phyloP scores from a whole-genome alignment of 768 basidiomycete genomes.

The Pisolithus sp. region DNA sequence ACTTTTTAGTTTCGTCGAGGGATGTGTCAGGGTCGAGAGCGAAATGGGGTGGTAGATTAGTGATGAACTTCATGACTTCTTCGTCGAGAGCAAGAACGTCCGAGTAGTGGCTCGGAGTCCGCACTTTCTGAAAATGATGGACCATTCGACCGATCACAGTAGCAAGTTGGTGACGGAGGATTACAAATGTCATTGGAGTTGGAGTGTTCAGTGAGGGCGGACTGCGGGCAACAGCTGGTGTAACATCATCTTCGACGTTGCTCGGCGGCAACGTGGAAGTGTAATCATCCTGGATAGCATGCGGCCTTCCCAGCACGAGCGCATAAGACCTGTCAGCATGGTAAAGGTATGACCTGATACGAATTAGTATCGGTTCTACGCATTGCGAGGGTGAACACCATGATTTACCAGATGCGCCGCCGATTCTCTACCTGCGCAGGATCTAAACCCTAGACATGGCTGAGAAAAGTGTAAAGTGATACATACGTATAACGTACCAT shows the following conservation, averaged over 20 bases:
- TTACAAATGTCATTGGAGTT: constrained; percentile 82
- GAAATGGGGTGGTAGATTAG: constrained; percentile 73
- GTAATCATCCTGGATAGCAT: constrained; percentile 84
- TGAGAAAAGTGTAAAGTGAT: constrained; percentile 3
- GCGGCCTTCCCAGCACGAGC: constrained; percentile 83
- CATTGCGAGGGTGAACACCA: background rate
- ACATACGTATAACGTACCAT: constrained; percentile 48
- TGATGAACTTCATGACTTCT: constrained; percentile 72
- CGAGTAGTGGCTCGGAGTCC: constrained; percentile 69
- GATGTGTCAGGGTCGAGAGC: constrained; percentile 70
- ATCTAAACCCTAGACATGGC: constrained; percentile 52
- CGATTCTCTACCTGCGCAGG: constrained; percentile 80
- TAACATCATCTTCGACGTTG: constrained; percentile 62
- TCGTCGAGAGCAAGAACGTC: constrained; percentile 81
- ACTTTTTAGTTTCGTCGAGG: constrained; percentile 58
- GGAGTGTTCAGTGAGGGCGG: constrained; percentile 60
- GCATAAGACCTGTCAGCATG: constrained; percentile 93
- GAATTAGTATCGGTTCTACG: constrained; percentile 4
- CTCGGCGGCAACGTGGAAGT: constrained; percentile 74
- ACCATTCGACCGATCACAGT: constrained; percentile 85
- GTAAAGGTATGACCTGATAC: constrained; percentile 75
- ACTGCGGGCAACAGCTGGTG: constrained; percentile 38
- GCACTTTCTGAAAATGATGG: constrained; percentile 87
- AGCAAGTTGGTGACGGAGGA: constrained; percentile 77
- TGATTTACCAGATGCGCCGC: constrained; percentile 73